A percentile compares a stretch with the other conserved stretches of the same genome.
These are phyloP conservation scores for Phanerochaete carnosa DNA, from an alignment of 768 basidiomycete genomes.

Conservation along the genomic window DNA sequence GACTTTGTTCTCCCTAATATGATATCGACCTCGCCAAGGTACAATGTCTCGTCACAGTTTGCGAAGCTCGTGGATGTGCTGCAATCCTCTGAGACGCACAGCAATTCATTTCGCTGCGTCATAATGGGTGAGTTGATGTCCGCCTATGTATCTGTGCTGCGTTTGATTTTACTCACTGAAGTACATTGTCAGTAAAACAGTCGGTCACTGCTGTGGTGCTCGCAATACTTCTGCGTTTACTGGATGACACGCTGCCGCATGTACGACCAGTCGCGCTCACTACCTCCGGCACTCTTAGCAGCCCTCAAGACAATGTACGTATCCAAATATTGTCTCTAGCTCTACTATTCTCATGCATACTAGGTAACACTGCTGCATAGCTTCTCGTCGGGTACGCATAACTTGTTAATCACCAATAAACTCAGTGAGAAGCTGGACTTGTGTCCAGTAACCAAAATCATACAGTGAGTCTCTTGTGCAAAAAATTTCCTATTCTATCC, in stretches of 20 bases:
- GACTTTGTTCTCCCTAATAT: slow-evolving; percentile 61
- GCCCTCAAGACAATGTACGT: background rate
- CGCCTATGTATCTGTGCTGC: slow-evolving; percentile 7
- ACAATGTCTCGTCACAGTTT: slow-evolving; percentile 72
- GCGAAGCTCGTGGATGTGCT: slow-evolving; percentile 56
- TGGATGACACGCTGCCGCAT: slow-evolving; percentile 40
- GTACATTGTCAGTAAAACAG: slow-evolving; percentile 43
- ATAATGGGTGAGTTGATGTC: slow-evolving; percentile 48
- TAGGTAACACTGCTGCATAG: slow-evolving; percentile 47
- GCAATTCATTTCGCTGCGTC: slow-evolving; percentile 61
- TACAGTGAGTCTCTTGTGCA: slow-evolving; percentile 45
- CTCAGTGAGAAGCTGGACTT: slow-evolving; percentile 58
- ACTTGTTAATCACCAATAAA: slow-evolving; percentile 62
- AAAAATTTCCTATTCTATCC: background rate
- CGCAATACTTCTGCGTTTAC: slow-evolving; percentile 51
- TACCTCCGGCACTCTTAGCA: background rate
- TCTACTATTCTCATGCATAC: background rate
- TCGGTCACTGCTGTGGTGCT: slow-evolving; percentile 54
- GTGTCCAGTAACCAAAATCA: slow-evolving; percentile 52
- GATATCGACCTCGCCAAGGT: slow-evolving; percentile 50
- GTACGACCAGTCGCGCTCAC: slow-evolving; percentile 18
- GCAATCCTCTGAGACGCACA: slow-evolving; percentile 48
- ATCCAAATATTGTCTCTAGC: background rate
- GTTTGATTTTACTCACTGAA: background rate
- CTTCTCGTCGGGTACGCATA: slow-evolving; percentile 55